Base-by-base conservation (phyloP, 495 filamentous ascomycete species). In the Apodospora peruviana region DNA sequence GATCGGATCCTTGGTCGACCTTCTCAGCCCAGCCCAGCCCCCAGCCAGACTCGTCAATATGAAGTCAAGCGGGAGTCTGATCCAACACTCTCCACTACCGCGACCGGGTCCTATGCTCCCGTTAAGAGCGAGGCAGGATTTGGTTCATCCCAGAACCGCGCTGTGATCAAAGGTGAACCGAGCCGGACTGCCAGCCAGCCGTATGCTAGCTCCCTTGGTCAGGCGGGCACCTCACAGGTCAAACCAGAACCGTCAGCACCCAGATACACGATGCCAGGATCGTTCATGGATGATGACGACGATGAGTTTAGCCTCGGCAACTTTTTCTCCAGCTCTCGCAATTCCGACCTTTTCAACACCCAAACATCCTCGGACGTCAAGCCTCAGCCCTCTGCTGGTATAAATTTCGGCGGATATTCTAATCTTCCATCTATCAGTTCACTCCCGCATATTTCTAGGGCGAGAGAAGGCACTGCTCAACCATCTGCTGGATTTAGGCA, bases 211-310 rank as follows among this genome's bases (percentile, higher is more conserved):
- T n/a, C n/a, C n/a, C n/a, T n/a, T 38, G 17, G 17, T 11, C 3
- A 11, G 16, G 17, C 22, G 20, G 40, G 40, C 25, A 4, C 23
- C 14, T 27, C 40, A 2, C 19, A 43, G 25, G 40, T 27, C 3
- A 43, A 43, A n/a, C 40, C 8, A 4, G 40, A 43, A n/a, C 22
- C 40, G 12, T 14, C 22, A 17, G 9, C 21, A 27, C 10, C 7
- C 8, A n/a, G 10, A 5, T 50, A 45, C 27, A 38, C 17, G 18
- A 35, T 59, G 24, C 53, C 57, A 1, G 57, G 57, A 12, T 38
- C 43, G 1, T 59, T 29, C 17, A 39, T 19, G 17, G 47, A 51
- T n/a, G 48, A 23, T 0, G 57, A 56, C 40, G 39, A 36, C 9
- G 57, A 50, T 17, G 11, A n/a, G 14, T 34, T 53, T 39, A 4